These are phyloP conservation scores for Miamiensis avidus DNA, from an alignment of 169 alveolate species.

Conservation along the genomic window DNA sequence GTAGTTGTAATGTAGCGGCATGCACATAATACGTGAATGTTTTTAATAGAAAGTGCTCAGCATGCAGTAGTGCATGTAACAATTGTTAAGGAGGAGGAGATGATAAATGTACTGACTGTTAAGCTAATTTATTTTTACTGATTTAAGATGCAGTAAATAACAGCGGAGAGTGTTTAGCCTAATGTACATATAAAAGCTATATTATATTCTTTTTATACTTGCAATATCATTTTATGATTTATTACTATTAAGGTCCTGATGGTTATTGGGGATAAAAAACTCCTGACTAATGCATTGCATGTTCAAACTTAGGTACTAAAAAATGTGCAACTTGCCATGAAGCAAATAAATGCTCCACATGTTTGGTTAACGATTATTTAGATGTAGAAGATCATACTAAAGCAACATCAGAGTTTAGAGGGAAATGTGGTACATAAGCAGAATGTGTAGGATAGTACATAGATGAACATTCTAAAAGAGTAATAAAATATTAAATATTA, in stretches of 20 bases:
- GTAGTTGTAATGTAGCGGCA: too few relatives aligned
- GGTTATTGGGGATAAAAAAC: neutral
- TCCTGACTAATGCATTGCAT: too few relatives aligned
- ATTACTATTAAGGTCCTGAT: neutral
- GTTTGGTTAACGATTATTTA: neutral
- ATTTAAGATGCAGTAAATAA: neutral
- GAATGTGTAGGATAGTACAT: neutral
- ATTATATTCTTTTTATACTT: neutral
- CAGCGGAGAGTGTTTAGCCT: neutral
- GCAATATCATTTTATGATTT: too few relatives aligned
- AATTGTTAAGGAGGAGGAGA: neutral
- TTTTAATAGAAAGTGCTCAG: too few relatives aligned
- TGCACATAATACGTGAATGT: too few relatives aligned
- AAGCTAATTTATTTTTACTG: neutral
- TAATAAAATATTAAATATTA: too few relatives aligned
- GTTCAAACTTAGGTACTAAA: neutral
- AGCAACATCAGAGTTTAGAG: neutral
- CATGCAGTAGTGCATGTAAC: neutral
- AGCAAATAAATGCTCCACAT: neutral
- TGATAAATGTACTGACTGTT: neutral
- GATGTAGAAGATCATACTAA: neutral
- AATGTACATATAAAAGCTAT: neutral
- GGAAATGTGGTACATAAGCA: neutral
- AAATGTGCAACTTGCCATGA: neutral
- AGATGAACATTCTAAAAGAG: neutral